Evolutionary conservation across 371 early-diverging fungal genomes (phyloP), one percentile per base, ranked within the genome.

Genomic region (Mycotypha africana): DNA sequence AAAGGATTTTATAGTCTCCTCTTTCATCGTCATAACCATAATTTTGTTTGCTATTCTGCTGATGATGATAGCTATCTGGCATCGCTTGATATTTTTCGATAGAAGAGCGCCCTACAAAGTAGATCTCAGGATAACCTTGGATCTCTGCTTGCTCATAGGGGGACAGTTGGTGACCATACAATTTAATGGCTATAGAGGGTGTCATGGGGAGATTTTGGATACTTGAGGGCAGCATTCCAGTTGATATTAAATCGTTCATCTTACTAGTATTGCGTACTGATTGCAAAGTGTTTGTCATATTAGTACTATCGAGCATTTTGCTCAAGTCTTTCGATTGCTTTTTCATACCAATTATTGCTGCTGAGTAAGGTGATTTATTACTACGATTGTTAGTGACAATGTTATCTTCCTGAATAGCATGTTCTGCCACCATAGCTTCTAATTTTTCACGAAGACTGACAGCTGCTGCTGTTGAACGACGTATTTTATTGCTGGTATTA

Each of bases 11-110:
- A 49, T 94, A 94, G 53, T 97, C 97, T 4, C 97, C 97, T 4
- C 92, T 85, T 41, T 92, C 83, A 69, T 97, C 97, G 60, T 95
- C 97, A 50, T 80, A 96, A 12, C 92, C 89, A 58, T 74, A 69
- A 49, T 89, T 84, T 22, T 65, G 53, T 4, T 63, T 67, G 3
- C 73, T 48, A 8, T 65, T 52, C 28, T 8, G 8, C 11, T 28
- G 5, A 28, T 28, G 28, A n/a, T n/a, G n/a, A n/a, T n/a, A n/a
- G n/a, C n/a, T n/a, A 19, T 79, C 78, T 2, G 67, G 58, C 32
- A 65, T 73, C 0, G 76, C 69, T 14, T 67, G 60, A 19, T 51
- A 47, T 45, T 81, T 81, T 25, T 73, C 61, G 1, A 77, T 72
- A 39, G 8, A 28, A 15, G 79, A 78, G 20, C 71, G 81, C 19